phyloP scores from a whole-genome alignment of 148 eudicot species.

The Rhododendron simsii region DNA sequence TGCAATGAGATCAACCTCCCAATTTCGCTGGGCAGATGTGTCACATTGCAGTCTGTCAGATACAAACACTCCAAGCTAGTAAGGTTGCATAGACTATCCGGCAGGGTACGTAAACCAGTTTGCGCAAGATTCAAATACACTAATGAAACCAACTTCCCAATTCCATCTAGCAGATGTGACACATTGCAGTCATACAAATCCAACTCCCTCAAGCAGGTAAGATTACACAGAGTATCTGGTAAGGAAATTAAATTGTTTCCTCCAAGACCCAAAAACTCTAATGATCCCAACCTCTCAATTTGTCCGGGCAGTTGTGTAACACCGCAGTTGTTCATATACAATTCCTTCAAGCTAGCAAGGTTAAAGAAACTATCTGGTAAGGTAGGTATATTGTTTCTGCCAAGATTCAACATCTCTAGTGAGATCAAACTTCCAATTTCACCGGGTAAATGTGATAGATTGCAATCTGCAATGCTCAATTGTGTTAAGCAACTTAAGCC shows the following conservation, averaged over 20 bases:
- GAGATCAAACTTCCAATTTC: slow-evolving; percentile 7
- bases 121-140: background rate
- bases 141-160: background rate
- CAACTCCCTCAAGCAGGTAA: background rate
- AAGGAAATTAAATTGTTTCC: background rate
- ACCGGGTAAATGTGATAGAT: background rate
- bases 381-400: background rate
- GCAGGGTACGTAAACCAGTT: background rate
- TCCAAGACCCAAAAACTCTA: background rate
- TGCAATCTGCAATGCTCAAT: background rate
- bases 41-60: background rate
- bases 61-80: background rate
- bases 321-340: background rate
- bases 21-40: background rate
- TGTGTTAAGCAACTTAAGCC: background rate
- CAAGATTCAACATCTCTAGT: background rate
- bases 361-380: background rate
- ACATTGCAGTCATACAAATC: background rate
- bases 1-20: background rate
- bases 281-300: background rate
- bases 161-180: background rate
- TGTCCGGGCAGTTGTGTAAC: background rate
- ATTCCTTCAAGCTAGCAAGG: background rate
- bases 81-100: background rate
- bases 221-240: background rate